Base-by-base conservation (phyloP, 176 grass and related monocot species). In the Phoenix roebelenii region DNA sequence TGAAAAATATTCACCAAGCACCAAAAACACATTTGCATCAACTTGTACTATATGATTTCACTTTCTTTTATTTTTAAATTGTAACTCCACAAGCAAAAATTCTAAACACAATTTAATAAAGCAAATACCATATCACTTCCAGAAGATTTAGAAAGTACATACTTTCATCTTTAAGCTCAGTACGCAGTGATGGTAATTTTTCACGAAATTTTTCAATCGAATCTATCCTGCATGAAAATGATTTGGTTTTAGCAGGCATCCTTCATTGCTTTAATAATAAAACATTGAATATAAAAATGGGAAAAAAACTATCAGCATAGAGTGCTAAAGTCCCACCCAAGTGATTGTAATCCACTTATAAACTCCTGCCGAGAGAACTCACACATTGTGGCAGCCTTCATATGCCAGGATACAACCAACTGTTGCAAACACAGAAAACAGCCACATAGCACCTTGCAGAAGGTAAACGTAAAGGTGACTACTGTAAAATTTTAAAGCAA, bases 371-470 rank as follows among this genome's bases (percentile, higher is more conserved):
- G 70, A 68, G 90, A 84, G 61, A 98, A 98, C 79, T 98, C 94
- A 85, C 94, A 98, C 94, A 98, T 98, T 61, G 94, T 98, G 55
- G 82, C 88, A 29, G 94, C 94, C 85, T 93, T 98, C 94, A 98
- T 98, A 77, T 98, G 94, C 94, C 88, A 98, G 58, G 88, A 98
- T 81, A 98, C 80, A 69, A 93, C 94, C 86, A 98, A 85, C 94
- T 98, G 83, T 70, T 76, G 57, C 16, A 72, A 53, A 51, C 76
- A n/a, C 64, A 23, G 57, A 24, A 25, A 70, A 16, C 59, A 52
- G 55, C 44, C 57, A 54, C 15, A 50, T 61, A 66, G 22, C 15
- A 66, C 18, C 32, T 35, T 35, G 32, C 7, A 35, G 1, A 7
- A 35, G 32, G 32, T 35, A 9, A 28, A 35, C 32, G 5, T 35